These are phyloP conservation scores for Pseudocercospora fuligena DNA, from an alignment of 2,329 filamentous ascomycete species.

Conservation along the genomic window DNA sequence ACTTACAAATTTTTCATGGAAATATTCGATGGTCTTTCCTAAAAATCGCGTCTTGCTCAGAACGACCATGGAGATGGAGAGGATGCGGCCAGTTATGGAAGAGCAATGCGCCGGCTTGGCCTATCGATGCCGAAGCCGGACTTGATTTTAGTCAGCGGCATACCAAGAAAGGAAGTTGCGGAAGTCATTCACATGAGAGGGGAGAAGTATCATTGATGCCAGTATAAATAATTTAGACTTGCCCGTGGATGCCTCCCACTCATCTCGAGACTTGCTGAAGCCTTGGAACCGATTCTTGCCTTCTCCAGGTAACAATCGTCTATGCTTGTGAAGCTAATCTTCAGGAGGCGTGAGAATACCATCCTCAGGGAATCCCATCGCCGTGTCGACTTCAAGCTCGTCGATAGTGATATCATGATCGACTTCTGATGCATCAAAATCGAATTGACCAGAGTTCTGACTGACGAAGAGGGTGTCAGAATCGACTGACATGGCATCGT, in stretches of 20 bases:
- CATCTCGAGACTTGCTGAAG: no score
- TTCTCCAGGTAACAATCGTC: no score
- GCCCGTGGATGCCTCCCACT: background rate
- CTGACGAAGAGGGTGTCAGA: no score
- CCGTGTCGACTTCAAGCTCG: no score
- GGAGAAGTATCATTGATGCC: background rate
- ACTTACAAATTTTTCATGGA: background rate
- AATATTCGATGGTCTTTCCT: background rate
- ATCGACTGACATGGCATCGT: no score
- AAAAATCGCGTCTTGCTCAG: background rate
- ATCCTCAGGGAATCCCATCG: no score
- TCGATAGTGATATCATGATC: no score
- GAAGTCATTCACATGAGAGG: constrained; percentile 5
- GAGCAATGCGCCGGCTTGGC: background rate
- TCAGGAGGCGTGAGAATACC: no score
- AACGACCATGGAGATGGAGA: background rate
- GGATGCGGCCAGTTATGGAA: background rate
- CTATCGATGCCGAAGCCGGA: background rate
- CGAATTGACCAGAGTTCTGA: no score
- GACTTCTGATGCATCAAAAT: no score
- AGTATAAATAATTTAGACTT: background rate
- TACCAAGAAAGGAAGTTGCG: background rate
- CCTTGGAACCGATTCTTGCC: no score
- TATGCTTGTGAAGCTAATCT: no score
- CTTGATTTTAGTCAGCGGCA: constrained; percentile 1